A percentile compares a stretch with the other conserved stretches of the same genome.
Evolutionary conservation across 1,139 yeast species (phyloP).

Genomic region (Nakaseomyces sp.): DNA sequence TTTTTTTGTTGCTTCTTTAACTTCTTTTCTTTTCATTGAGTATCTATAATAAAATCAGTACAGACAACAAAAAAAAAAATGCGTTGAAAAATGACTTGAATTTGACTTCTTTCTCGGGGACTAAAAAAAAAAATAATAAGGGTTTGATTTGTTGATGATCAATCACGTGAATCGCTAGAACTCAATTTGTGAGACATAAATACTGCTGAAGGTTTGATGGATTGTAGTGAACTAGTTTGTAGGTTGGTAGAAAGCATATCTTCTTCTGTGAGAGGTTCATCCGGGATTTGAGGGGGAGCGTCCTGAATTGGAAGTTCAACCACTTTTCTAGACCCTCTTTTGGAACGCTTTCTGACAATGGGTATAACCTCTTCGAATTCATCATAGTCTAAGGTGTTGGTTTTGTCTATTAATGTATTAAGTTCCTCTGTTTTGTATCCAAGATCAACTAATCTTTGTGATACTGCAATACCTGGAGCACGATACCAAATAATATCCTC

Average conservation of each 20-base stretch:
- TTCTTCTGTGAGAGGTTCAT: slow-evolving; percentile 7
- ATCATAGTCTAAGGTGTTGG: not conserved
- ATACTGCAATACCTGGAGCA: slow-evolving; percentile 61
- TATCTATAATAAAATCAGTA: no score
- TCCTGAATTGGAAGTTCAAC: slow-evolving; percentile 19
- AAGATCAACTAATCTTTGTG: slow-evolving; percentile 38
- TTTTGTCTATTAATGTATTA: slow-evolving; percentile 5
- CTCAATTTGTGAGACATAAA: slow-evolving; percentile 3
- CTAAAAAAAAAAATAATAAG: not conserved
- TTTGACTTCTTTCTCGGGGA: not conserved
- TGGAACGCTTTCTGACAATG: not conserved
- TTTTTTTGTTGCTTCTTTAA: not conserved
- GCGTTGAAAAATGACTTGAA: not conserved
- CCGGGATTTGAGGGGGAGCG: slow-evolving; percentile 19
- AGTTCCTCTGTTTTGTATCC: slow-evolving; percentile 13
- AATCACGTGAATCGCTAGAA: not conserved
- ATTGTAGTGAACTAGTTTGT: not conserved
- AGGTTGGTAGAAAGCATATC: slow-evolving; percentile 5
- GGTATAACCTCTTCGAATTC: slow-evolving; percentile 4
- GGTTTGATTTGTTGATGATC: no score
- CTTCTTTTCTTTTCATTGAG: not conserved
- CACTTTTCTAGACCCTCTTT: slow-evolving; percentile 12
- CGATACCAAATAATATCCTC: slow-evolving; percentile 68
- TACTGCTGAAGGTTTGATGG: slow-evolving; percentile 1
- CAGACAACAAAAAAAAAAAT: no score